A percentile compares a stretch with the other conserved stretches of the same genome.
Conservation (phyloP, 371 early-diverging fungal genomes). For the Mucor irregularis region DNA sequence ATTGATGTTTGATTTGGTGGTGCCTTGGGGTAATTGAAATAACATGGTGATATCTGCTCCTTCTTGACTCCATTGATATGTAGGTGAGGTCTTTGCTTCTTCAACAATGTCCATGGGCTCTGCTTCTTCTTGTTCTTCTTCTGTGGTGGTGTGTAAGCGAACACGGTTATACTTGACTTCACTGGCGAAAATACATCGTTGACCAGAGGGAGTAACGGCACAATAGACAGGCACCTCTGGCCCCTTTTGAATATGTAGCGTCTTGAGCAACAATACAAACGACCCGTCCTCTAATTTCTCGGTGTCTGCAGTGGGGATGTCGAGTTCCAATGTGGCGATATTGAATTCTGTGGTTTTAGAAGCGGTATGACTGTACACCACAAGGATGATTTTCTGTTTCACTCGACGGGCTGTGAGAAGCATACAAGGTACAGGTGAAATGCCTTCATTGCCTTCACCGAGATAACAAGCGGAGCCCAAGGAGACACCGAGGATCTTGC, state of each 20-base stretch:
- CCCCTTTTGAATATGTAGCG: conserved; percentile 56
- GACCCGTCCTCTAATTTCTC: background rate
- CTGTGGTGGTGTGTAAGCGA: no score
- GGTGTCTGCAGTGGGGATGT: conserved; percentile 15
- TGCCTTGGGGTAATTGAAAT: conserved; percentile 55
- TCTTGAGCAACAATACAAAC: conserved; percentile 8
- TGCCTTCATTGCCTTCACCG: conserved; percentile 42
- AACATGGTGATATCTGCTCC: conserved; percentile 66
- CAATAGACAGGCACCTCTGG: conserved; percentile 70
- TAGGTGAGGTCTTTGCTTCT: conserved; percentile 33
- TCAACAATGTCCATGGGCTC: conserved; percentile 6
- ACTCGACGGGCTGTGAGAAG: conserved; percentile 32
- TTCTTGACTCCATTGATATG: conserved; percentile 78
- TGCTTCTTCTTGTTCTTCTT: background rate
- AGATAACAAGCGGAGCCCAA: conserved; percentile 25
- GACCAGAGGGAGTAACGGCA: conserved; percentile 45
- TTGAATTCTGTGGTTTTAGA: conserved; percentile 39
- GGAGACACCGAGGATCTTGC: conserved; percentile 9
- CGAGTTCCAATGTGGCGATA: conserved; percentile 43
- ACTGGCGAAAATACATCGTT: conserved; percentile 55
- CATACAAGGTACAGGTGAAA: conserved; percentile 47
- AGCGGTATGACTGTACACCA: conserved; percentile 38
- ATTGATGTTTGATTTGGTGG: conserved; percentile 53
- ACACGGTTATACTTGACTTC: conserved; percentile 33
- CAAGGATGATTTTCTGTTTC: conserved; percentile 23